A percentile compares a stretch with the other conserved stretches of the same genome.
Evolutionary conservation across 2,329 filamentous ascomycete species (phyloP).

Genomic region (Dactylellina drechsleri): DNA sequence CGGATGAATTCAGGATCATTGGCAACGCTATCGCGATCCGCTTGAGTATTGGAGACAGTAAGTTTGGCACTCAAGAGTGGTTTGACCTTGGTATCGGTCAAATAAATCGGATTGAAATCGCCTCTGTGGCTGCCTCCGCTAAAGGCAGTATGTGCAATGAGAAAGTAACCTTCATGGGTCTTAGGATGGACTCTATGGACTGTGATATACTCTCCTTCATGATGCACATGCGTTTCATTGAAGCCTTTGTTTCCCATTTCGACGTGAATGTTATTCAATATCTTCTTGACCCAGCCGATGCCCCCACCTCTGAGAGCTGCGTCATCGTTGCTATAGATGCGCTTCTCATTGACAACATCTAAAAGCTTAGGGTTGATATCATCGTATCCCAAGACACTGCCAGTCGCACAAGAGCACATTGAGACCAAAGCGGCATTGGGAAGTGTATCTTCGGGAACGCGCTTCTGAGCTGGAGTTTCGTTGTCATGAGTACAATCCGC

Average conservation of each 20-base stretch:
- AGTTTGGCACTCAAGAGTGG: constrained; percentile 91
- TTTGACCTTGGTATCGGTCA: constrained; percentile 84
- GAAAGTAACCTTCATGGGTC: constrained; percentile 90
- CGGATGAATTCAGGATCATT: constrained; percentile 77
- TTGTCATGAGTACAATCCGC: constrained; percentile 99
- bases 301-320: constrained; percentile 70
- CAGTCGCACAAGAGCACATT: constrained; percentile 94
- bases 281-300: constrained; percentile 88
- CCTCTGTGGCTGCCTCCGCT: constrained; percentile 87
- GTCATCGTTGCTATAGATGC: constrained; percentile 72
- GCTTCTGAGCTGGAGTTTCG: constrained; percentile 92
- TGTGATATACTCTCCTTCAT: constrained; percentile 95
- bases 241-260: constrained; percentile 96
- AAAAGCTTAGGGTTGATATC: constrained; percentile 93
- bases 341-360: constrained; percentile 90
- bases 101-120: constrained; percentile 78
- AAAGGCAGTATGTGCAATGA: constrained; percentile 96
- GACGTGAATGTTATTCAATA: constrained; percentile 93
- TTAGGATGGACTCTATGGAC: constrained; percentile 93
- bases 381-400: constrained; percentile 97
- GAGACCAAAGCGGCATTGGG: constrained; percentile 92
- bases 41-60: constrained; percentile 81
- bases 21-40: constrained; percentile 72
- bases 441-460: constrained; percentile 91
- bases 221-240: constrained; percentile 94